Conservation (phyloP, 192 early-diverging fungal species). For the Rhizophagus clarus region DNA sequence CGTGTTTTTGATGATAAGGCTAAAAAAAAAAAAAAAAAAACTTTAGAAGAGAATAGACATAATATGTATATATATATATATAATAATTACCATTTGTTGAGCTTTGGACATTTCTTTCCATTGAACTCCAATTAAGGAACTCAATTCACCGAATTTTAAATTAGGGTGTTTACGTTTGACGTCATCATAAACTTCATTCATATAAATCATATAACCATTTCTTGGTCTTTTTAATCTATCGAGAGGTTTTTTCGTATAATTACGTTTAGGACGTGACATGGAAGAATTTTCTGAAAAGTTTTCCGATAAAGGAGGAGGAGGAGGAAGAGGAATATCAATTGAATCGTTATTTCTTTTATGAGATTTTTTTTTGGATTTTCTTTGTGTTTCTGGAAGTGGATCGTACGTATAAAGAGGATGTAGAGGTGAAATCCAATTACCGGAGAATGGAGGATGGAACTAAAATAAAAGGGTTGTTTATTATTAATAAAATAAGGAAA, state of each 20-base stretch:
- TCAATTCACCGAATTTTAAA: conserved; percentile 9
- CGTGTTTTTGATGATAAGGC: conserved; percentile 18
- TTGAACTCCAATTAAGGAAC: not conserved
- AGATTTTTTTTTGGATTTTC: not conserved
- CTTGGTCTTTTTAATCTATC: conserved; percentile 10
- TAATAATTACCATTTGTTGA: not conserved
- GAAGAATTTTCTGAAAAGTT: not conserved
- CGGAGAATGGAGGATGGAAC: not conserved
- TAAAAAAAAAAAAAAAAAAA: not conserved
- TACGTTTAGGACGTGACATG: not conserved
- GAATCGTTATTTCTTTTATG: not conserved
- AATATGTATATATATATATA: not conserved
- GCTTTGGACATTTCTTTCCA: conserved; percentile 1
- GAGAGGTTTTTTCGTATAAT: not conserved
- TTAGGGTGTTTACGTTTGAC: not conserved
- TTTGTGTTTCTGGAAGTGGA: not conserved
- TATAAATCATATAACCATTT: conserved; percentile 20
- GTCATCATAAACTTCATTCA: conserved; percentile 15
- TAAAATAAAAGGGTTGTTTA: not conserved
- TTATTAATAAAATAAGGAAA: not conserved
- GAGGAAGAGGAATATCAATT: too few relatives aligned
- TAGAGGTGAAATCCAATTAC: not conserved
- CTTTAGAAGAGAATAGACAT: not conserved
- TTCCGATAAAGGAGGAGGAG: too few relatives aligned
- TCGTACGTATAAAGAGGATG: not conserved